Percentiles rank a stretch among this genome's conserved stretches.
phyloP scores from a whole-genome alignment of 2,329 filamentous ascomycete genomes.

The Alternaria ventricosa region DNA sequence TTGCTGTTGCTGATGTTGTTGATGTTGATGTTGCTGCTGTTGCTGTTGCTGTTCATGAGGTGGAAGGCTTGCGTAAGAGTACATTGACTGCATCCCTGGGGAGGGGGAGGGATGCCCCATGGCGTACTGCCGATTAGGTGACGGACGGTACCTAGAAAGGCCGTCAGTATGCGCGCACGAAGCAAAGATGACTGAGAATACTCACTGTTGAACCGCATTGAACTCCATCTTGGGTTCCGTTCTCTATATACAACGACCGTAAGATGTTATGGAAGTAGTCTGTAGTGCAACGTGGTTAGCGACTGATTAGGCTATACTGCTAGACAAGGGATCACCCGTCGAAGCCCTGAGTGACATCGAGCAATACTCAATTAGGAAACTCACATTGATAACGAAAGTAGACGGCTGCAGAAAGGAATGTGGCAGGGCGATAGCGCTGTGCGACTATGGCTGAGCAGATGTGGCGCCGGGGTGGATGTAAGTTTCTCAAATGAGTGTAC shows the following conservation, averaged over 20 bases:
- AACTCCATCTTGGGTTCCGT: slow-evolving; percentile 50
- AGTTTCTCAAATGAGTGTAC: slow-evolving; percentile 48
- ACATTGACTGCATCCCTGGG: slow-evolving; percentile 45
- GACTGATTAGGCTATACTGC: slow-evolving; percentile 28
- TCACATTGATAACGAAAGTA: slow-evolving; percentile 36
- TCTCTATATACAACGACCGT: slow-evolving; percentile 34
- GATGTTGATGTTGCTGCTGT: not conserved
- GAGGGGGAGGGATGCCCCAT: slow-evolving; percentile 39
- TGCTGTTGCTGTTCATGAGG: slow-evolving; percentile 34
- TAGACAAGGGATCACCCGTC: slow-evolving; percentile 27
- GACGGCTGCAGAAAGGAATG: slow-evolving; percentile 43
- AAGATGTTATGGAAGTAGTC: slow-evolving; percentile 25
- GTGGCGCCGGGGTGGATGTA: slow-evolving; percentile 31
- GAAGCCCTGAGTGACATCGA: slow-evolving; percentile 17
- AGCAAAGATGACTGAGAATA: slow-evolving; percentile 5
- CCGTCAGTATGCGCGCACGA: slow-evolving; percentile 25
- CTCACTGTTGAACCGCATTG: slow-evolving; percentile 52
- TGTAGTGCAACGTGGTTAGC: slow-evolving; percentile 35
- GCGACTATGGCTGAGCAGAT: slow-evolving; percentile 36
- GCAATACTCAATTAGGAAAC: slow-evolving; percentile 26
- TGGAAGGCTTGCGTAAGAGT: slow-evolving; percentile 39
- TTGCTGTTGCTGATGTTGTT: not conserved
- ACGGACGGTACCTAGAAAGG: slow-evolving; percentile 44
- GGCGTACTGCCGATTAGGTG: slow-evolving; percentile 44
- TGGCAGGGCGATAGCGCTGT: slow-evolving; percentile 44